Evolutionary conservation across 2,329 filamentous ascomycete genomes (phyloP).

Genomic region (Onygenales sp.): DNA sequence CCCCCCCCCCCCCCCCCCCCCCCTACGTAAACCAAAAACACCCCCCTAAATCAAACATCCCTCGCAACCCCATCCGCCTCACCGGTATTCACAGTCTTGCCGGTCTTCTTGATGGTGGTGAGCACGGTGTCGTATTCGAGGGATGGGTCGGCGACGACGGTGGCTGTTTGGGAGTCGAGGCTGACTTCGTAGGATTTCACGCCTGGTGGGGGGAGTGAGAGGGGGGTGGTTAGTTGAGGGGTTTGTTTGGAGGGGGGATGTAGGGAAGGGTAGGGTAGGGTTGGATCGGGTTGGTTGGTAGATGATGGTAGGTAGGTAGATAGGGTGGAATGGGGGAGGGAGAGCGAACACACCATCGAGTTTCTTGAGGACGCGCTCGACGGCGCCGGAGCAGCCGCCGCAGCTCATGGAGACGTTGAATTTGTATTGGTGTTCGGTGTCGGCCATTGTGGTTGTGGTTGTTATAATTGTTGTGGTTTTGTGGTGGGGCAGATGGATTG

Average conservation of each 20-base stretch:
- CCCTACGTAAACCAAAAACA: background rate
- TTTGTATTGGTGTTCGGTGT: constrained; percentile 75
- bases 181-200: constrained; percentile 80
- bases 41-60: constrained; percentile 21
- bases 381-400: constrained; percentile 88
- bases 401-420: constrained; percentile 94
- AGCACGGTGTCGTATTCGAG: constrained; percentile 74
- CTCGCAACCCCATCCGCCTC: constrained; percentile 34
- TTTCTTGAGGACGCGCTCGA: constrained; percentile 86
- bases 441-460: background rate
- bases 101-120: constrained; percentile 85
- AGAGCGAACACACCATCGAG: constrained; percentile 59
- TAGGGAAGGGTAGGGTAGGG: background rate
- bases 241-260: background rate
- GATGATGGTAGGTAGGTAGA: background rate
- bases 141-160: constrained; percentile 58
- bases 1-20: too few species aligned
- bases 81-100: constrained; percentile 73
- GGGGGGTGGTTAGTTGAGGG: background rate
- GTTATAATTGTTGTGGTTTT: background rate
- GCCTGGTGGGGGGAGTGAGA: constrained; percentile 42
- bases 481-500: background rate
- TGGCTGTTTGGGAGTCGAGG: constrained; percentile 76
- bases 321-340: background rate
- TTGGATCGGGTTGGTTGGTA: too few species aligned